Base-by-base conservation (phyloP, 1,284 basidiomycete genomes). In the Cystobasidiaceae sp. region DNA sequence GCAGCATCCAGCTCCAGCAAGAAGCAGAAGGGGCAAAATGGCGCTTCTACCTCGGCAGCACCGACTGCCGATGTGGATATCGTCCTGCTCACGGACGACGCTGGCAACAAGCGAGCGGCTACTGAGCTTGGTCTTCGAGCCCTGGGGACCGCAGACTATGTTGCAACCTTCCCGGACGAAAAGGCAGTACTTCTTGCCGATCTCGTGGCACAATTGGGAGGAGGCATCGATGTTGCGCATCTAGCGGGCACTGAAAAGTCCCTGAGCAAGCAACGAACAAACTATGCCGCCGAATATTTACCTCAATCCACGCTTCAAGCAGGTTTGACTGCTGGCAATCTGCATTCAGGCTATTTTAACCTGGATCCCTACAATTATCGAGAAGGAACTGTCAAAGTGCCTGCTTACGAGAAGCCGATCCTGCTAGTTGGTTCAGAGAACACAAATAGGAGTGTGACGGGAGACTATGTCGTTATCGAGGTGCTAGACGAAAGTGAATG, bases 301-400 rank as follows among this genome's bases (percentile, higher is more conserved):
- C 82, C 91, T 0, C 81, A 83, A 30, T 82, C 86, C 0, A 85
- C 84, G 0, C 78, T 97, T 19, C 77, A 85, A 28, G 90, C 92
- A 6, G 94, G 92, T 1, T 81, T 97, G 59, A 93, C 92, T 76
- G 84, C 85, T 8, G 90, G 90, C 0, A 81, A 87, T 54, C 83
- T 93, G 9, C 83, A 92, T 71, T 89, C 94, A 77, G 96, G 96
- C 0, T 87, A 93, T 75, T 99, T 97, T 80, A 93, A 90, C 74
- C 90, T 93, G 4, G 97, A 90, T 73, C 85, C 87, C 67, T 98
- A 91, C 80, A 98, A 98, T 76, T 98, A 94, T 74, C 82, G 97
- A 6, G 93, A 97, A 81, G 94, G 91, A 1, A 89, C 82, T 48
- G 93, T 97, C 17, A 82, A 84, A 4, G 86, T 88, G 0, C 83